Evolutionary conservation across 345 rosid genomes (phyloP).

Genomic region (Populus nigra): DNA sequence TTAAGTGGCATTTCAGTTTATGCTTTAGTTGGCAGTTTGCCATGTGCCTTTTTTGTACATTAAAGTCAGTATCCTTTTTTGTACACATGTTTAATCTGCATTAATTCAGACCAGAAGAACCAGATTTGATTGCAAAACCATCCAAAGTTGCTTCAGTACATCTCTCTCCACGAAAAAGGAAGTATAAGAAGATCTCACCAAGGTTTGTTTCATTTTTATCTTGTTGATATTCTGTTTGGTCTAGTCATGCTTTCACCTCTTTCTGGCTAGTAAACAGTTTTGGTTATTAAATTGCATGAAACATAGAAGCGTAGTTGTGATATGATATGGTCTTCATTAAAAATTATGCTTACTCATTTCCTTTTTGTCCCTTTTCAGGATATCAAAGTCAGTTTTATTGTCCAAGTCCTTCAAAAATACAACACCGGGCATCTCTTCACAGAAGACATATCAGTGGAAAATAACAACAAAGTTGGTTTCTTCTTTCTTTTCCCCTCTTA

Average conservation of each 20-base stretch:
- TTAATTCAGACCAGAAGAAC: slow-evolving; percentile 46
- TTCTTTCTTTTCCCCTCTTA: slow-evolving; percentile 9
- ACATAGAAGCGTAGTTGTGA: not conserved
- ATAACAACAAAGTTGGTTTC: slow-evolving; percentile 36
- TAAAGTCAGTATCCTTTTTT: no score
- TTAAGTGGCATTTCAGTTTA: not conserved
- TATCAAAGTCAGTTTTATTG: slow-evolving; percentile 17
- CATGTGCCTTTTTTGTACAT: not conserved
- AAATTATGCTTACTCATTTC: not conserved
- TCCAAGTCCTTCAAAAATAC: slow-evolving; percentile 34
- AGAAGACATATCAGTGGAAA: slow-evolving; percentile 17
- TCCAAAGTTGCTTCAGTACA: slow-evolving; percentile 33
- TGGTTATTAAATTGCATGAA: not conserved
- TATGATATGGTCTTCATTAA: not conserved
- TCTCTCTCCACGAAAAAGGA: slow-evolving; percentile 38
- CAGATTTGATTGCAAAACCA: slow-evolving; percentile 36
- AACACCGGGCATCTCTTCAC: slow-evolving; percentile 30
- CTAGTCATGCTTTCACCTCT: not conserved
- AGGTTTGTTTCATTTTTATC: slow-evolving; percentile 41
- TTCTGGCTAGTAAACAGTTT: not conserved
- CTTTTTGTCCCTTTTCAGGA: slow-evolving; percentile 21
- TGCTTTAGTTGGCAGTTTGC: not conserved
- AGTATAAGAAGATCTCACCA: slow-evolving; percentile 34
- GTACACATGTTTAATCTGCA: not conserved
- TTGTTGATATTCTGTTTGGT: not conserved